phyloP scores from a whole-genome alignment of 352 stramenopile genomes.

The Pythium volutum region DNA sequence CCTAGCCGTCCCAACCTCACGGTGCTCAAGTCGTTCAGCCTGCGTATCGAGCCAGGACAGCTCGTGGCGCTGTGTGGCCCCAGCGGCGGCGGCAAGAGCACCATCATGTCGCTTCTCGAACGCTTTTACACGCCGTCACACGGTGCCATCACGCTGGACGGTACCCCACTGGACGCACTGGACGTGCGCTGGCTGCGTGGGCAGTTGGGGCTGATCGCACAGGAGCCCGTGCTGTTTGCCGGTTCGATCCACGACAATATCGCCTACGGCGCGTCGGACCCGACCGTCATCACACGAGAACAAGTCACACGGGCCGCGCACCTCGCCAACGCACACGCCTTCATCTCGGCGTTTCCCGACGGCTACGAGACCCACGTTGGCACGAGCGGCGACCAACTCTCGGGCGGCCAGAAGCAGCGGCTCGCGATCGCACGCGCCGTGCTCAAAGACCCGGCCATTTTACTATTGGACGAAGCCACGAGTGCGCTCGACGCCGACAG shows the following conservation, averaged over 20 bases:
- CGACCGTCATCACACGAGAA: conserved; percentile 23
- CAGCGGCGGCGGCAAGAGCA: conserved; percentile 28
- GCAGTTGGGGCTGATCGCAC: conserved; percentile 56
- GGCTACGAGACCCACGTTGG: conserved; percentile 92
- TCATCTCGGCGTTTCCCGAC: conserved; percentile 90
- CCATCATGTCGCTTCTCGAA: conserved; percentile 35
- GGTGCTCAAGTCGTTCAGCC: conserved; percentile 78
- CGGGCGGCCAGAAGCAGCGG: conserved; percentile 64
- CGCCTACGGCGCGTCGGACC: conserved; percentile 39
- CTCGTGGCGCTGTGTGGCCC: conserved; percentile 48
- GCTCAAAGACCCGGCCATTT: conserved; percentile 77
- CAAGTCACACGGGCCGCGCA: conserved; percentile 83
- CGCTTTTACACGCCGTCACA: conserved; percentile 63
- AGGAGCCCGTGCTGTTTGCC: conserved; percentile 54
- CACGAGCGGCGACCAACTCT: conserved; percentile 83
- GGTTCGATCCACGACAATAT: conserved; percentile 72
- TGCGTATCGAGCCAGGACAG: conserved; percentile 69
- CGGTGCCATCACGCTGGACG: conserved; percentile 69
- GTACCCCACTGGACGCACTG: conserved; percentile 54
- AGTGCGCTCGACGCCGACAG: conserved; percentile 81
- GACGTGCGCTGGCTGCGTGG: conserved; percentile 52
- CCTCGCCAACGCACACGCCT: conserved; percentile 90
- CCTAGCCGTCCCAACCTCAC: conserved; percentile 49
- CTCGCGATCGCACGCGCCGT: conserved; percentile 92
- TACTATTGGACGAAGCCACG: conserved; percentile 92